Conservation (phyloP, 805 yeast species). For the Torulaspora maleeae region DNA sequence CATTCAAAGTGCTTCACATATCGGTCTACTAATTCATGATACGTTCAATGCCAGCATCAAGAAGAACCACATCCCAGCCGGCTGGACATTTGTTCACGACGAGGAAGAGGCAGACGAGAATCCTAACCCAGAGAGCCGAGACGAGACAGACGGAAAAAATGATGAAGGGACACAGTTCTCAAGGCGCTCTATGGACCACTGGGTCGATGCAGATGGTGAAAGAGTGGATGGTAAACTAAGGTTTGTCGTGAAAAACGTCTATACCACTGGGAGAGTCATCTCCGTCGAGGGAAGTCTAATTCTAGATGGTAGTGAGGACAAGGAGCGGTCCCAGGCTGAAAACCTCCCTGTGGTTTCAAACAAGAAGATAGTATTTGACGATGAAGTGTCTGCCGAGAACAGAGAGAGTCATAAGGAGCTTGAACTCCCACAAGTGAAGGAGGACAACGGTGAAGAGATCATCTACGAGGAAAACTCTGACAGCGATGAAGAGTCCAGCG, state of each 20-base stretch:
- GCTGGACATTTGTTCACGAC: conserved; percentile 80
- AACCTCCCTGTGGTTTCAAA: conserved; percentile 49
- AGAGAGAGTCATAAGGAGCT: conserved; percentile 36
- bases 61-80: conserved; percentile 75
- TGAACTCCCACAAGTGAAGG: conserved; percentile 32
- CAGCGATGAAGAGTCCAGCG: conserved; percentile 23
- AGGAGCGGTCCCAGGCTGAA: conserved; percentile 43
- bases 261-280: conserved; percentile 72
- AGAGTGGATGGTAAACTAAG: conserved; percentile 77
- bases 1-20: conserved; percentile 92
- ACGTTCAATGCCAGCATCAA: conserved; percentile 92
- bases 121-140: conserved; percentile 12
- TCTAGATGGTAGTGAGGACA: conserved; percentile 17
- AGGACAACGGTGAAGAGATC: conserved; percentile 35
- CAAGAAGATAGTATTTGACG: conserved; percentile 49
- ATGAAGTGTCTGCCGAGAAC: conserved; percentile 37
- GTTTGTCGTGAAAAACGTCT: conserved; percentile 69
- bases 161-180: conserved; percentile 24
- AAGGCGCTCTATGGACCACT: conserved; percentile 66
- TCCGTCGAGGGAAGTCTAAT: conserved; percentile 85
- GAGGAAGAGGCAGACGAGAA: conserved; percentile 70
- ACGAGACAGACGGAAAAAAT: conserved; percentile 5
- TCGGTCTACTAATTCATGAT: conserved; percentile 86
- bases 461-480: conserved; percentile 34
- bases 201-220: conserved; percentile 74